phyloP scores from a whole-genome alignment of 208 protist species.

The Crithidia brevicula region DNA sequence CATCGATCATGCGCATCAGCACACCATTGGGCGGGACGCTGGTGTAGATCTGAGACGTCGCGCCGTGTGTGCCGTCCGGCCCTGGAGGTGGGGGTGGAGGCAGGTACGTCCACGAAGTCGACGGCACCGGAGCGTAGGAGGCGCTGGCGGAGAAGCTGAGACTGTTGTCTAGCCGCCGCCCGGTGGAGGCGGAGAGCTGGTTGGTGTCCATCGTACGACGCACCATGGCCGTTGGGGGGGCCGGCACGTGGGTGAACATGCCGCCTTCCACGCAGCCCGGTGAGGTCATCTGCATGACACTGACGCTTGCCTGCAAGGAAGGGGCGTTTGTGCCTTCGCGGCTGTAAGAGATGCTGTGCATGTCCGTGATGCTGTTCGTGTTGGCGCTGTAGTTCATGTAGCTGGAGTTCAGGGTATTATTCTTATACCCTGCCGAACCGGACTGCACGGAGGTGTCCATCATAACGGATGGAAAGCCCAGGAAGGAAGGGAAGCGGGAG shows the following conservation, averaged over 20 bases:
- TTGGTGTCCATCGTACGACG: slow-evolving; percentile 6
- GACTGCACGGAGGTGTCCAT: background rate
- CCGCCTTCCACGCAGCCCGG: slow-evolving; percentile 4
- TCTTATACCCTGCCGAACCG: background rate
- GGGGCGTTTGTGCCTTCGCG: background rate
- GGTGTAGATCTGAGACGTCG: slow-evolving; percentile 1
- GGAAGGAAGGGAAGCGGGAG: background rate
- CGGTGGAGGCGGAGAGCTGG: background rate
- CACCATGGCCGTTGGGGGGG: slow-evolving; percentile 13
- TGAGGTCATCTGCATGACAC: background rate
- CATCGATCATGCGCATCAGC: slow-evolving; percentile 13
- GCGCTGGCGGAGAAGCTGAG: slow-evolving; percentile 18
- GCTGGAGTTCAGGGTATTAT: slow-evolving; percentile 7
- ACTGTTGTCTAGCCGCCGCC: slow-evolving; percentile 11
- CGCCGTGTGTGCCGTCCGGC: background rate
- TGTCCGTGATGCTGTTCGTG: slow-evolving; percentile 13
- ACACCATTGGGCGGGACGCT: slow-evolving; percentile 4
- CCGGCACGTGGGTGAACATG: slow-evolving; percentile 12
- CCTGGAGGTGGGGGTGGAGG: background rate
- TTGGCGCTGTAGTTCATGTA: slow-evolving; percentile 22
- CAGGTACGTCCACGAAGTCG: slow-evolving; percentile 10
- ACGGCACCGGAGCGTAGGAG: slow-evolving; percentile 10
- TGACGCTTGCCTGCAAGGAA: background rate
- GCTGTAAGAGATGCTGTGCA: slow-evolving; percentile 18
- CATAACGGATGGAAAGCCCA: slow-evolving; percentile 11